Evolutionary conservation across 306 rosid species (phyloP).

Genomic region (Citrullus mucosospermus): DNA sequence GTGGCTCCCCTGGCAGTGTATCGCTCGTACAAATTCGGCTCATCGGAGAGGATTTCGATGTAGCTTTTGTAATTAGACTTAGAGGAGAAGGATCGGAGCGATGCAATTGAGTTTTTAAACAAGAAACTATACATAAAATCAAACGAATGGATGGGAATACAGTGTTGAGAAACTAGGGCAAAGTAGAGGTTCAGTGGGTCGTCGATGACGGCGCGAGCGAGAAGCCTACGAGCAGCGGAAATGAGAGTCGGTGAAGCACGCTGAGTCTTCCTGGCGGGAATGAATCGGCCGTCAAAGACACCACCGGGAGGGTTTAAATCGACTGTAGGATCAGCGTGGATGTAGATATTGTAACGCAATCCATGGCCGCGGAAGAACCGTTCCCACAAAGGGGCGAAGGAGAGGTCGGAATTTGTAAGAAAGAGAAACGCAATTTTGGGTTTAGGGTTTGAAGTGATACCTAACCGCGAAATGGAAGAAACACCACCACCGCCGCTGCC

Average conservation of each 20-base stretch:
- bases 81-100: background rate
- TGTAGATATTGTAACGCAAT: constrained; percentile 43
- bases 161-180: constrained; percentile 41
- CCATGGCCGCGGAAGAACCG: constrained; percentile 26
- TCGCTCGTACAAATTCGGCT: constrained; percentile 29
- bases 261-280: constrained; percentile 26
- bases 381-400: constrained; percentile 50
- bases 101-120: background rate
- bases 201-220: constrained; percentile 36
- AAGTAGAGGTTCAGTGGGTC: constrained; percentile 42
- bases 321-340: constrained; percentile 50
- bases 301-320: constrained; percentile 29
- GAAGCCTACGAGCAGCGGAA: constrained; percentile 45
- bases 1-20: constrained; percentile 35
- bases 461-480: constrained; percentile 13
- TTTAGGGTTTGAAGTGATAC: constrained; percentile 16
- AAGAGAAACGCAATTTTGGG: constrained; percentile 66
- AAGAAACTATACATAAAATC: constrained; percentile 26
- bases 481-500: background rate
- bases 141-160: constrained; percentile 46
- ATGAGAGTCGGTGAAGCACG: constrained; percentile 43
- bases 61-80: constrained; percentile 11
- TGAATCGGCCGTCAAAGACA: constrained; percentile 32
- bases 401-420: constrained; percentile 49
- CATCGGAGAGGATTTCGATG: constrained; percentile 49